Conservation (phyloP, 2,329 filamentous ascomycete genomes). For the Hypoxylon sp. region DNA sequence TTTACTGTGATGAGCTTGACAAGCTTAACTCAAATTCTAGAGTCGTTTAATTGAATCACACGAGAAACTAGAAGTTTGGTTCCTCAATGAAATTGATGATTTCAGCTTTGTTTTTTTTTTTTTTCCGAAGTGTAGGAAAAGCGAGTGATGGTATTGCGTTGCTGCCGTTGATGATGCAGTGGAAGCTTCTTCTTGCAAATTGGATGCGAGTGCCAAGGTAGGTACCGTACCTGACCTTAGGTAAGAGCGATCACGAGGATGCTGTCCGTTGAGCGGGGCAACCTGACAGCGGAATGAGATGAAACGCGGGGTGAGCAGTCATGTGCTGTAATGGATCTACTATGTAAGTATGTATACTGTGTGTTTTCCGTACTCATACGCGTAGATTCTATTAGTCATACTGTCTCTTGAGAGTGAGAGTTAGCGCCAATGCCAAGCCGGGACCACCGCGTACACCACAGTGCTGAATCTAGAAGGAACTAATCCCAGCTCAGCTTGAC, state of each 20-base stretch:
- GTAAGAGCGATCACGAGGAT: constrained; percentile 43
- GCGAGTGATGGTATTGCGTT: constrained; percentile 16
- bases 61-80: neutral
- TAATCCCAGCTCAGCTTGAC: constrained; percentile 1
- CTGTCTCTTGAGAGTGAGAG: neutral
- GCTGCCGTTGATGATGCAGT: constrained; percentile 14
- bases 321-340: neutral
- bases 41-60: constrained; percentile 1
- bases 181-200: constrained; percentile 9
- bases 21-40: constrained; percentile 6
- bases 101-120: neutral
- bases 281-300: constrained; percentile 29
- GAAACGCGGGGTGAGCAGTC: constrained; percentile 40
- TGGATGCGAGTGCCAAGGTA: constrained; percentile 20
- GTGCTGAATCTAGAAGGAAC: constrained; percentile 18
- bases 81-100: neutral
- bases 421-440: constrained; percentile 2
- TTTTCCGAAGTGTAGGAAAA: constrained; percentile 1
- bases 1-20: constrained; percentile 14
- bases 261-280: constrained; percentile 40
- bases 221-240: constrained; percentile 30
- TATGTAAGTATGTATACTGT: constrained; percentile 1
- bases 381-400: neutral
- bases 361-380: neutral
- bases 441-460: neutral